Conservation (phyloP, 148 eudicot species). For the Pharnaceum exiguum region DNA sequence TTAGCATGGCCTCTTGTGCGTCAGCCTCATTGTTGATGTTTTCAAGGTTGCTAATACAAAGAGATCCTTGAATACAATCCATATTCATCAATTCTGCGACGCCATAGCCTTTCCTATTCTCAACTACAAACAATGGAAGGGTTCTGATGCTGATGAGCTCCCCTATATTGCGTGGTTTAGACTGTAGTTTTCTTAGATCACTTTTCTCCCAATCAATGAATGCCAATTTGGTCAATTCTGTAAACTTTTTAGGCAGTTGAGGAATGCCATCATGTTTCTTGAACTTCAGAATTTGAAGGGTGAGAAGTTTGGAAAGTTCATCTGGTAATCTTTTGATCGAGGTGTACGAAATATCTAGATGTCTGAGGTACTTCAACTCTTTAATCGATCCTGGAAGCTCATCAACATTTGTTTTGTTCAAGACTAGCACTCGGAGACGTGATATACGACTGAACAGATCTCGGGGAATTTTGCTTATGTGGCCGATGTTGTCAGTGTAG, state of each 20-base stretch:
- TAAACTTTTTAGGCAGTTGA: not conserved
- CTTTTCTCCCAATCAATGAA: not conserved
- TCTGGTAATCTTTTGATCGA: not conserved
- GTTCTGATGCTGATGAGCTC: not conserved
- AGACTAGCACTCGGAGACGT: conserved; percentile 4
- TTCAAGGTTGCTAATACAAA: conserved; percentile 6
- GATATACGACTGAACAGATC: not conserved
- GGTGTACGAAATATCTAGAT: not conserved
- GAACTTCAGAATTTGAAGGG: not conserved
- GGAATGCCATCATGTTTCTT: not conserved
- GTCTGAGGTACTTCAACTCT: not conserved
- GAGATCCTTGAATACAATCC: conserved; percentile 2
- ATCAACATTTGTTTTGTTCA: not conserved
- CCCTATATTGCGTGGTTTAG: not conserved
- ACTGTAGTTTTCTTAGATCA: not conserved
- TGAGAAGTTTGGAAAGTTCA: not conserved
- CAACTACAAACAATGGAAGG: conserved; percentile 4
- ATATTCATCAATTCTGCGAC: conserved; percentile 3
- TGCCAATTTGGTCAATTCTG: not conserved
- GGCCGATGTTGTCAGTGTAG: not conserved
- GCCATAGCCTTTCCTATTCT: not conserved
- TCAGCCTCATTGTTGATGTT: not conserved
- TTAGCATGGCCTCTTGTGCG: not conserved
- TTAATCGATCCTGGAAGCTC: not conserved
- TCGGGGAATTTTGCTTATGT: not conserved